Evolutionary conservation across 2,329 filamentous ascomycete genomes (phyloP).

Genomic region (Sphaerulina vaccinii): DNA sequence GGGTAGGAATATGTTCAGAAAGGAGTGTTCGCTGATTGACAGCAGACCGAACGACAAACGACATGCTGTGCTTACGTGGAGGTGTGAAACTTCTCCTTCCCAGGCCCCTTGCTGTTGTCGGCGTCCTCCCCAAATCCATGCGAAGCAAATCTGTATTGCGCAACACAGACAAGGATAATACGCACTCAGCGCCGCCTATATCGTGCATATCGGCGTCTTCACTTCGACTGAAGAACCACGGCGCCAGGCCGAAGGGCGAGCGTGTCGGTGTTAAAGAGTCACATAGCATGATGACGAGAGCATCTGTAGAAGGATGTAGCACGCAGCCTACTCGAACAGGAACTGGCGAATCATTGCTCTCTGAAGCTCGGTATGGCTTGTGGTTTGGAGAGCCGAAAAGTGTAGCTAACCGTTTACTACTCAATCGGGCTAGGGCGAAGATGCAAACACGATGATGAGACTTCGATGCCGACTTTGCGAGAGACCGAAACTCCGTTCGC

Average conservation of each 20-base stretch:
- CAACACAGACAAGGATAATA: neutral
- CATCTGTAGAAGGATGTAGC: too few relatives aligned
- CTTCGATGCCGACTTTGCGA: neutral
- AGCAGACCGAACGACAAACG: too few relatives aligned
- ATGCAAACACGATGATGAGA: neutral
- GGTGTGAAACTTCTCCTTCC: neutral
- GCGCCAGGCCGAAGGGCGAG: too few relatives aligned
- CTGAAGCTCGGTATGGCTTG: neutral
- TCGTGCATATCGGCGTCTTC: too few relatives aligned
- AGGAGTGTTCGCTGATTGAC: too few relatives aligned
- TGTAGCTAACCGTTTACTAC: neutral
- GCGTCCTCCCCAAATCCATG: neutral
- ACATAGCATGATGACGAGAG: too few relatives aligned
- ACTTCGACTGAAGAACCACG: too few relatives aligned
- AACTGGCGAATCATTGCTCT: neutral
- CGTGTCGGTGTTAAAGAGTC: too few relatives aligned
- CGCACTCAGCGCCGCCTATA: neutral
- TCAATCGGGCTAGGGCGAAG: neutral
- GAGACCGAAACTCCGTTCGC: neutral
- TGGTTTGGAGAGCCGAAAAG: conserved; percentile 1
- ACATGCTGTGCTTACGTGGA: too few relatives aligned
- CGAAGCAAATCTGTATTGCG: neutral
- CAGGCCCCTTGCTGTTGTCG: neutral
- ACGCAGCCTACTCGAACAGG: too few relatives aligned
- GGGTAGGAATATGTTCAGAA: too few relatives aligned